Evolutionary conservation across 805 yeast species (phyloP), one percentile per base, ranked within the genome.

Genomic region (Lachancea sp.): DNA sequence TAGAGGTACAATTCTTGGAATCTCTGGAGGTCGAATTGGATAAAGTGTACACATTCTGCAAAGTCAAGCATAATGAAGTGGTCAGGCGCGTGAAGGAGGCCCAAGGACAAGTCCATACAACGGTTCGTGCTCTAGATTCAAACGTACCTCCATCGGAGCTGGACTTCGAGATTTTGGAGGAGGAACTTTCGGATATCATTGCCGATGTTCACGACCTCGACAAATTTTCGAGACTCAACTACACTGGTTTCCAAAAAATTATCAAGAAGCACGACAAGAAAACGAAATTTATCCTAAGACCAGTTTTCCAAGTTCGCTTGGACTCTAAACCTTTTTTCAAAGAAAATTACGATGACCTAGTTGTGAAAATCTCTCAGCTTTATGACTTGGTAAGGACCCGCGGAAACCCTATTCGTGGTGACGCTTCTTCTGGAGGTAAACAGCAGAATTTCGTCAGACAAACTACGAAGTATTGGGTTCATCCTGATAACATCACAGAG

Each of bases 391-490:
- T 92, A 21, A 78, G 97, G 62, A 92, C 97, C 1, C 77, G 96
- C 52, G 98, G 98, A 53, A 84, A 87, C 58, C 97, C 98, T 11
- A 85, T 87, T 29, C 75, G 78, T 55, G 97, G 97, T 48, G 98
- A 92, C 65, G 80, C 96, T 3, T 62, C 97, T 4, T 97, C 98
- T n/a, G 98, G 98, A 57, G 98, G 98, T 32, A 74, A 83, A 31
- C 97, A 89, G 71, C 98, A 92, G 64, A 92, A 92, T 68, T 92
- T 92, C 56, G 97, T 92, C 34, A 83, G 98, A 65, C 98, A 92
- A 67, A 92, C 98, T 16, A 92, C 98, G 6, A 92, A 92, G 61
- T 92, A 92, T 67, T 92, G 99, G 99, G 97, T 92, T 23, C 98
- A 92, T 58, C 96, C 97, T 2, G 97, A 92, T 64, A 90, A 92